These are phyloP conservation scores for Volvox carteri DNA, from an alignment of 163 green algal genomes.

Conservation along the genomic window DNA sequence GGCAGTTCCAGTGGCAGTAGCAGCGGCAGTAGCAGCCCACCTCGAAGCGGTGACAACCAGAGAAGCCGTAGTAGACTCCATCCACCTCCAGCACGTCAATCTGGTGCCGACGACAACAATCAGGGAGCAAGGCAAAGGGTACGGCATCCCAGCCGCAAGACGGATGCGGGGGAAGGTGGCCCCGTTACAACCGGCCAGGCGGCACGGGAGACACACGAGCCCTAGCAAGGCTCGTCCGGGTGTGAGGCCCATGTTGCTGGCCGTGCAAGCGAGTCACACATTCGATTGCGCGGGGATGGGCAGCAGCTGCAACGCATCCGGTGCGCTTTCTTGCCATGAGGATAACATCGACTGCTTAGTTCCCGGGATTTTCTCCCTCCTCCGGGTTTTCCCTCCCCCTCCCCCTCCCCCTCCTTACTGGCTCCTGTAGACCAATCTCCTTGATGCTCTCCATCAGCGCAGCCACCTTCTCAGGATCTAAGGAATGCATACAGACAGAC, in stretches of 20 bases:
- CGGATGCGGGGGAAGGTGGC: neutral
- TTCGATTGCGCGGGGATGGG: too few relatives aligned
- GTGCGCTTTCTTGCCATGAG: too few relatives aligned
- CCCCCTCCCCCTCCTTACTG: slow-evolving; percentile 53
- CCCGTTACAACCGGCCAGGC: too few relatives aligned
- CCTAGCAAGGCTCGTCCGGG: too few relatives aligned
- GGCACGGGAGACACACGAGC: too few relatives aligned
- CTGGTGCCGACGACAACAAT: slow-evolving; percentile 15
- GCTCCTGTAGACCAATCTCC: slow-evolving; percentile 84
- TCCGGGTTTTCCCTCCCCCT: neutral
- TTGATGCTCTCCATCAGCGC: slow-evolving; percentile 84
- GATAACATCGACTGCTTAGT: too few relatives aligned
- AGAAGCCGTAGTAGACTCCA: slow-evolving; percentile 93
- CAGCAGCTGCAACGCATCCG: too few relatives aligned
- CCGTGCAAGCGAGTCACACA: too few relatives aligned
- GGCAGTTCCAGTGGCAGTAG: too few relatives aligned
- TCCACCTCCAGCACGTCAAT: slow-evolving; percentile 92
- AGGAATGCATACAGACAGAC: neutral
- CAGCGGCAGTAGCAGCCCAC: too few relatives aligned
- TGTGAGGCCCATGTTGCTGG: too few relatives aligned
- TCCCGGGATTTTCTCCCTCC: too few relatives aligned
- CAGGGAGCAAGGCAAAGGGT: neutral
- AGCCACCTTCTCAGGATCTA: slow-evolving; percentile 85
- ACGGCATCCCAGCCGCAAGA: neutral
- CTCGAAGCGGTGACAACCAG: slow-evolving; percentile 83